These are phyloP conservation scores for Psilocybe azurescens DNA, from an alignment of 768 basidiomycete species.

Conservation along the genomic window DNA sequence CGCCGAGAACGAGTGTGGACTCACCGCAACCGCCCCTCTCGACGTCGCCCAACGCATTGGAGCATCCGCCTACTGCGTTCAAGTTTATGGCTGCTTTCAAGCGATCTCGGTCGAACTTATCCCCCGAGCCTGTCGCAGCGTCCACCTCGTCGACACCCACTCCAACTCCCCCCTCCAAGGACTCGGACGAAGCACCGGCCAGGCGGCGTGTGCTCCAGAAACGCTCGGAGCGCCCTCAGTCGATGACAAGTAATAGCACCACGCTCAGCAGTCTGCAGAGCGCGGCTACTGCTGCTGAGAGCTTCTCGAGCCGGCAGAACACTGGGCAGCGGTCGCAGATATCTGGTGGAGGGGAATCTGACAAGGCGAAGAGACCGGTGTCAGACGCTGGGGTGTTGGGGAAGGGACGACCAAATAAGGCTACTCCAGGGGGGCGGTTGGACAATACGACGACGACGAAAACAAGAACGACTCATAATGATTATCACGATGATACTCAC, in stretches of 20 bases:
- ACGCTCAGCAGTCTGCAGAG: constrained; percentile 64
- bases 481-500: not conserved
- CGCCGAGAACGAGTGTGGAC: constrained; percentile 56
- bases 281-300: constrained; percentile 55
- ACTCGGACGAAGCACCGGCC: constrained; percentile 24
- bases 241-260: constrained; percentile 65
- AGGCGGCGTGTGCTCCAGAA: constrained; percentile 25
- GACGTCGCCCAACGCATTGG: constrained; percentile 28
- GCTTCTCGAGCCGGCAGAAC: constrained; percentile 39
- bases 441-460: constrained; percentile 27
- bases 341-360: constrained; percentile 18
- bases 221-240: constrained; percentile 53
- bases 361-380: constrained; percentile 10
- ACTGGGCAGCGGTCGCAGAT: constrained; percentile 25
- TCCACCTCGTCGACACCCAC: constrained; percentile 35
- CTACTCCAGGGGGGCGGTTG: constrained; percentile 11
- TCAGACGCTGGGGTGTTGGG: constrained; percentile 14
- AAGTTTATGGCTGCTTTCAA: constrained; percentile 71
- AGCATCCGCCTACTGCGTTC: constrained; percentile 62
- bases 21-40: constrained; percentile 36
- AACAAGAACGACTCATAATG: not conserved
- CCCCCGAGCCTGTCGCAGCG: constrained; percentile 42
- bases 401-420: constrained; percentile 5
- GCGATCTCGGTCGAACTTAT: constrained; percentile 63
- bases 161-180: constrained; percentile 30